Evolutionary conservation across 495 filamentous ascomycete genomes (phyloP), one percentile per base, ranked within the genome.

Genomic region (Letharia columbiana): DNA sequence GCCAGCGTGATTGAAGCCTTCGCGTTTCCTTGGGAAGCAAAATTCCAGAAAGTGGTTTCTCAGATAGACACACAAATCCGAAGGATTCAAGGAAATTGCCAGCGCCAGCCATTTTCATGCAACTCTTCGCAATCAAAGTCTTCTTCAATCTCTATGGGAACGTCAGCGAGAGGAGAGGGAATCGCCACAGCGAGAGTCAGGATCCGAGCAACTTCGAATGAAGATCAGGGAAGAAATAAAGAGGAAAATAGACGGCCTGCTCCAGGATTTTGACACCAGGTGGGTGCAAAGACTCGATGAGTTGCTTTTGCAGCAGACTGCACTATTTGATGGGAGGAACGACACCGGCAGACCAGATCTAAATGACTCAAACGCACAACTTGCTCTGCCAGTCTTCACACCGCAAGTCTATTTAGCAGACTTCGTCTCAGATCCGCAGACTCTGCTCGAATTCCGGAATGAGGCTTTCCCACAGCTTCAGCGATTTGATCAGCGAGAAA

Each of bases 251-350:
- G 57, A 35, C 11, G 63, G 18, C 20, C 41, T 66, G 35, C 50
- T 69, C 20, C 35, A 61, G 28, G 40, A 31, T 17, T 65, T 65
- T 17, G 23, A 65, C 15, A 33, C 56, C 13, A 65, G 61, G 42
- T 60, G 35, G 64, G 52, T 69, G n/a, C 63, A 69, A 11, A 60
- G 63, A 40, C 66, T 69, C 50, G 67, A 69, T 15, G 67, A 68
- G 54, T n/a, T 68, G 7, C 17, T 64, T 4, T 50, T 61, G 33
- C 66, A 64, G 42, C 61, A 68, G n/a, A 60, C 52, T 15, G 33
- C 37, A 59, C 18, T 57, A 39, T 33, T 12, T 12, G 40, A 37
- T n/a, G 23, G 23, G 40, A 47, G n/a, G 40, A n/a, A 60, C 39
- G n/a, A 60, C 28, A 60, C n/a, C 28, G 9, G 40, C 6, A n/a